Base-by-base conservation (phyloP, 2,329 filamentous ascomycete species). In the Waltergamsia citrina region DNA sequence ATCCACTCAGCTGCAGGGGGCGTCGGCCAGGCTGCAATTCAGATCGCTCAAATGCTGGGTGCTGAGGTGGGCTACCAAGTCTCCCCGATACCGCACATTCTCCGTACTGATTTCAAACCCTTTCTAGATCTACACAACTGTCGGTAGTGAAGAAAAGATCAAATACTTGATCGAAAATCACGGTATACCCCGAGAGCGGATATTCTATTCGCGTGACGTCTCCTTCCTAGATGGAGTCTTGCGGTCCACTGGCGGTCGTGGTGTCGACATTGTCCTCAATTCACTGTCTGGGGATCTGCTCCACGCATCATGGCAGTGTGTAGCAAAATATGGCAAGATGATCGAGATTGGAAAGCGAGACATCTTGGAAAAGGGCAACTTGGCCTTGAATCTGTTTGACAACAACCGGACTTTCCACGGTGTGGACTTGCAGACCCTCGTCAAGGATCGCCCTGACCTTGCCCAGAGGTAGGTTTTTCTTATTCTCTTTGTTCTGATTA, bases 361-460 rank as follows among this genome's bases (percentile, higher is more conserved):
- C 17, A 10, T 37, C 12, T 3, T 27, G 18, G 21, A 25, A 7
- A 22, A 28, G 10, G 35, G 10, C 5, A 12, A n/a, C 2, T 24
- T 37, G 14, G 24, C 3, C 38, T 47, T 33, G 23, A 29, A 17
- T 5, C 33, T 54, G 0, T 73, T 74, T 25, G 47, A 56, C 4
- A 40, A 39, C 1, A 59, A 55, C 5, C 49, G 57, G 1, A 50
- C 48, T 2, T 62, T 57, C 19, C 39, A 43, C 10, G 51, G 51
- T 27, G 38, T 65, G 2, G 58, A 63, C 16, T 30, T 62, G 7
- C 12, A 12, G 25, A 15, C 25, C 25, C 12, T 24, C 22, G 8
- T n/a, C 8, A n/a, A 24, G 22, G n/a, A n/a, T 8, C 22, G 22
- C 22, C 22, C 22, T 8, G 4, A 29, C 12, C 11, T 29, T 6